Base-by-base conservation (phyloP, 2,329 filamentous ascomycete genomes). In the Phaeosphaeriaceae sp. region DNA sequence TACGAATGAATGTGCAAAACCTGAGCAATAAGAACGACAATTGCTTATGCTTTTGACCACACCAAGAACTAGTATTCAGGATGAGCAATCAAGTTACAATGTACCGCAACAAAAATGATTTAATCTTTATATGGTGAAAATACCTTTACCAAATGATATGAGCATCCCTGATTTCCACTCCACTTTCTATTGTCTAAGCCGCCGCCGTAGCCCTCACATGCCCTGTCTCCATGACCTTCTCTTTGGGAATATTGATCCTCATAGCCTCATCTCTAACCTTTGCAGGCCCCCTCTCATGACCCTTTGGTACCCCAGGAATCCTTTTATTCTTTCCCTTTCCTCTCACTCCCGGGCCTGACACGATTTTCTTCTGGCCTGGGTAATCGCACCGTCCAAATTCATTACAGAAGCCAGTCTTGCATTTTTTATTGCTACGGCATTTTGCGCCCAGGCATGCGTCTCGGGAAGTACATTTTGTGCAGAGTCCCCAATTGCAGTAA, bases 351-450 rank as follows among this genome's bases (percentile, higher is more conserved):
- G 64, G 64, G 0, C 68, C 67, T n/a, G 43, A 43, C 5, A 50
- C 12, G 9, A 57, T 46, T 52, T 70, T 62, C 46, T 46, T 50
- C 42, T 60, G 47, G 0, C 56, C 56, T 0, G 61, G 42, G 18
- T 70, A 70, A 50, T 72, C 68, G 29, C 70, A 73, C 0, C 59
- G 50, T 0, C 63, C 68, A 28, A 64, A 44, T 1, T 40, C 38
- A 16, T 72, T 73, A 29, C 70, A 73, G 38, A 59, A 67, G 0
- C 68, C 68, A 0, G 68, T 71, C 42, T 67, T 70, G 30, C 70
- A 72, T n/a, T 51, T 58, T 26, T 64, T 62, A 30, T 60, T 65
- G 21, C 50, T 62, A 26, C 50, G 59, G 50, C 70, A 73, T 0
- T 39, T 42, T 0, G 52, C 50, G 4, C 68, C 68, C 4, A 68